Base-by-base conservation (phyloP, 2,329 filamentous ascomycete genomes). In the Penicillium vulpinum region DNA sequence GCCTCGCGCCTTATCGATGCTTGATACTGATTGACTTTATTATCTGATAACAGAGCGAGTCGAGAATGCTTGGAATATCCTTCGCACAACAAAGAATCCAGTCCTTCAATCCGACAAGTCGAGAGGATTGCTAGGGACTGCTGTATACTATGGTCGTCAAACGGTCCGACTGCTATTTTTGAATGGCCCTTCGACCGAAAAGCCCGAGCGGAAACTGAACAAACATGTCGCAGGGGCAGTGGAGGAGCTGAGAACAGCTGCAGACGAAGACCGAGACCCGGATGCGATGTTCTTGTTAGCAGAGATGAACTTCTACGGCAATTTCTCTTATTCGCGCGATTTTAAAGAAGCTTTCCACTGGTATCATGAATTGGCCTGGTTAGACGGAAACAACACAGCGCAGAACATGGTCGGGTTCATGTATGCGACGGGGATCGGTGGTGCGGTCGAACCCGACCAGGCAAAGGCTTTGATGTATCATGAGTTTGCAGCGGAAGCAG, bases 241-340 rank as follows among this genome's bases (percentile, higher is more conserved):
- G 38, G 75, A 77, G 55, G 76, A 88, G 33, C 74, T 90, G 57
- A 80, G 84, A 65, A 75, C 81, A 49, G 85, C 86, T 33, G 85
- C 85, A 4, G 74, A 80, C 8, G 76, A 81, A 62, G 74, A 78
- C 36, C 72, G 79, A 58, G 76, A 80, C 54, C 83, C 90, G 2
- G 92, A 99, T 73, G 94, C 94, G 5, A 85, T 97, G 44, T 96
- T 89, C 70, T 80, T 96, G 16, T 82, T 99, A 24, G 94, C 91
- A 18, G 91, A 99, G 72, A 88, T 99, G 83, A 96, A 95, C 78
- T 97, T 97, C 75, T 92, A 94, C 68, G 94, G 94, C 71, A 97
- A 97, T 75, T 96, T 88, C 75, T 89, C 90, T 22, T 84, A 97
- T 68, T 92, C 93, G 2, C 84, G 88, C 62, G 87, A 97, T 71